These are phyloP conservation scores for Emergomyces pasteurianus DNA, from an alignment of 2,329 filamentous ascomycete genomes.

Conservation along the genomic window DNA sequence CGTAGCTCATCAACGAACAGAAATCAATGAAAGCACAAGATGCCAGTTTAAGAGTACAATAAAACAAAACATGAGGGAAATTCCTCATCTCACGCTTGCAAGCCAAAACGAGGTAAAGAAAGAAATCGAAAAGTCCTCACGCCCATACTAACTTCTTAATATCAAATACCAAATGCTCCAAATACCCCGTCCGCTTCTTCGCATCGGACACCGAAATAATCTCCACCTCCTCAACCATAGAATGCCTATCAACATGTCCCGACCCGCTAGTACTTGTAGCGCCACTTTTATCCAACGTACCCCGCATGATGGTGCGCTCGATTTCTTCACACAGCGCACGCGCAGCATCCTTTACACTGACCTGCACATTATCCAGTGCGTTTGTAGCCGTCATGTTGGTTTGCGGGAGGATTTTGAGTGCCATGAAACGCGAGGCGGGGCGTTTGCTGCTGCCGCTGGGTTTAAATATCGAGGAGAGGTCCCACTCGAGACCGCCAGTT, in stretches of 20 bases:
- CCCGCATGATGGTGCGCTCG: constrained; percentile 48
- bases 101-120: background rate
- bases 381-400: constrained; percentile 18
- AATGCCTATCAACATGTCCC: constrained; percentile 23
- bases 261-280: constrained; percentile 18
- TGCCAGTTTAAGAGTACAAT: background rate
- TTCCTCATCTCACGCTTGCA: background rate
- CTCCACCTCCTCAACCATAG: constrained; percentile 46
- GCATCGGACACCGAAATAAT: constrained; percentile 79
- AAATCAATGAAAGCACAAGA: background rate
- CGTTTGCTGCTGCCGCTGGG: constrained; percentile 14
- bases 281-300: constrained; percentile 21
- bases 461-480: constrained; percentile 31
- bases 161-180: constrained; percentile 80
- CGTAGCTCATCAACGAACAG: background rate
- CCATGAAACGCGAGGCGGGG: constrained; percentile 25
- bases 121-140: constrained; percentile 17
- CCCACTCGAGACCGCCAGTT: constrained; percentile 21
- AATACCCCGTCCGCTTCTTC: constrained; percentile 69
- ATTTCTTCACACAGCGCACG: constrained; percentile 65
- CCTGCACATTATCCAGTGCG: constrained; percentile 11
- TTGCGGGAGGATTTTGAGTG: constrained; percentile 33
- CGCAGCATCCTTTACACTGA: constrained; percentile 42
- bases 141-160: constrained; percentile 91
- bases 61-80: background rate